A percentile compares a stretch with the other conserved stretches of the same genome.
Evolutionary conservation across 2,329 filamentous ascomycete species (phyloP).

Genomic region (Colletotrichum lupini): DNA sequence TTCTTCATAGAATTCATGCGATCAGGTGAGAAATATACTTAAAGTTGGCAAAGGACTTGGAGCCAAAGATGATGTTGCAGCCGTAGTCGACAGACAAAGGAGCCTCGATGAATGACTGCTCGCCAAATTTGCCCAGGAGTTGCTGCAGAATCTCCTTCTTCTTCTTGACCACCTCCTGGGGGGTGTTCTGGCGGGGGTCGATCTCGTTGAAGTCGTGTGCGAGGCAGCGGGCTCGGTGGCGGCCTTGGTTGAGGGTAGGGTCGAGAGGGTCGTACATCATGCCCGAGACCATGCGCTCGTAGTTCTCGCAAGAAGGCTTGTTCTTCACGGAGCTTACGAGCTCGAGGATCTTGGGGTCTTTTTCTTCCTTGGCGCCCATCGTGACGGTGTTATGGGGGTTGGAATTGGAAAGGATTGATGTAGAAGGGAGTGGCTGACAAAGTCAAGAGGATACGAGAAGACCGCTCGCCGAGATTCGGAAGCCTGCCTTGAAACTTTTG

Average conservation of each 20-base stretch:
- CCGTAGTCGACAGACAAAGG: slow-evolving; percentile 71
- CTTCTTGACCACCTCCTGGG: slow-evolving; percentile 43
- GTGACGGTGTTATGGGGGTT: not conserved
- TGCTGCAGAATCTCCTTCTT: slow-evolving; percentile 55
- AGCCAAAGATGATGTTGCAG: slow-evolving; percentile 68
- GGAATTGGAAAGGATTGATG: not conserved
- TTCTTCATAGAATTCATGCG: rapidly evolving
- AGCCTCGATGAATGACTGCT: slow-evolving; percentile 65
- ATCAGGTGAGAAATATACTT: not conserved
- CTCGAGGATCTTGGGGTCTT: slow-evolving; percentile 18
- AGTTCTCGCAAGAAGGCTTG: slow-evolving; percentile 24
- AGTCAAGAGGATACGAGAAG: not conserved
- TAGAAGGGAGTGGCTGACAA: not conserved
- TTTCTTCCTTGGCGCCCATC: not conserved
- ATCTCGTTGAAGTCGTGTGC: slow-evolving; percentile 61
- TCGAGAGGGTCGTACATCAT: slow-evolving; percentile 55
- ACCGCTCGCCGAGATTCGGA: not conserved
- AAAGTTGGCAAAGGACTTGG: slow-evolving; percentile 69
- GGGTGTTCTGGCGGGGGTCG: slow-evolving; percentile 61
- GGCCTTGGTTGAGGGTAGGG: slow-evolving; percentile 55
- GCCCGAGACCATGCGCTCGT: slow-evolving; percentile 33
- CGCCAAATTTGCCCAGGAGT: slow-evolving; percentile 58
- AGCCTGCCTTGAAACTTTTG: not conserved
- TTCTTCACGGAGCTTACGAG: not conserved
- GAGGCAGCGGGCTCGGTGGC: slow-evolving; percentile 59